A percentile compares a stretch with the other conserved stretches of the same genome.
These are phyloP conservation scores for Backusella psychrophila DNA, from an alignment of 192 early-diverging fungal genomes.

Conservation along the genomic window DNA sequence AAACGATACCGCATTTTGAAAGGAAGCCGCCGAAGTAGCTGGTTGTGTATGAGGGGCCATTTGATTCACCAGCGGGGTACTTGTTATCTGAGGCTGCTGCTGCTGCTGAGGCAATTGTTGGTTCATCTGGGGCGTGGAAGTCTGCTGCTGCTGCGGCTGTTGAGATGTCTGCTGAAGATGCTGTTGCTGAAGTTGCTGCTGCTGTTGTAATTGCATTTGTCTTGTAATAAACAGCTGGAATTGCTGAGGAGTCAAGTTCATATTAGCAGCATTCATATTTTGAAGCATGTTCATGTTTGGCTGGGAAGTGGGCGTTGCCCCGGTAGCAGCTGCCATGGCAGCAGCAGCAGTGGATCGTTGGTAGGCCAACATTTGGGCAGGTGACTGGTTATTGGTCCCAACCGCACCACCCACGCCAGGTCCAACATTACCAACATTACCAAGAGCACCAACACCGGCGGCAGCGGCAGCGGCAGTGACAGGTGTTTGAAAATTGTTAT, in stretches of 20 bases:
- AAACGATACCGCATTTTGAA: background rate
- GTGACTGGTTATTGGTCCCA: conserved; percentile 8
- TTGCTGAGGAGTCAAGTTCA: conserved; percentile 20
- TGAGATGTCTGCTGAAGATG: background rate
- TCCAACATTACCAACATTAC: too few species aligned
- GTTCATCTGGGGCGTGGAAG: background rate
- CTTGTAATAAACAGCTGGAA: conserved; percentile 21
- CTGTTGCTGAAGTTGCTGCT: background rate
- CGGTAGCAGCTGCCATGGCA: conserved; percentile 8
- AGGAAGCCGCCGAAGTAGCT: background rate
- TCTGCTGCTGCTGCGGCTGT: background rate
- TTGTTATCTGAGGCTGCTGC: background rate
- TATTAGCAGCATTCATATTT: background rate
- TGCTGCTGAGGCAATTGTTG: background rate
- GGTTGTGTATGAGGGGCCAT: background rate
- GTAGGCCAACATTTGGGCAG: conserved; percentile 20
- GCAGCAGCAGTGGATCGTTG: conserved; percentile 15
- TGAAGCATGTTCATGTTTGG: conserved; percentile 10
- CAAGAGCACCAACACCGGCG: background rate
- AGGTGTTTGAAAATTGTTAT: background rate
- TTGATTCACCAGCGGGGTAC: background rate
- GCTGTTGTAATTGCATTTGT: conserved; percentile 24
- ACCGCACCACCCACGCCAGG: background rate
- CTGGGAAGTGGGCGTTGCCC: background rate
- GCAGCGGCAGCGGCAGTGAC: background rate